phyloP scores from a whole-genome alignment of 2,329 filamentous ascomycete species.

The Colletotrichum magnum region DNA sequence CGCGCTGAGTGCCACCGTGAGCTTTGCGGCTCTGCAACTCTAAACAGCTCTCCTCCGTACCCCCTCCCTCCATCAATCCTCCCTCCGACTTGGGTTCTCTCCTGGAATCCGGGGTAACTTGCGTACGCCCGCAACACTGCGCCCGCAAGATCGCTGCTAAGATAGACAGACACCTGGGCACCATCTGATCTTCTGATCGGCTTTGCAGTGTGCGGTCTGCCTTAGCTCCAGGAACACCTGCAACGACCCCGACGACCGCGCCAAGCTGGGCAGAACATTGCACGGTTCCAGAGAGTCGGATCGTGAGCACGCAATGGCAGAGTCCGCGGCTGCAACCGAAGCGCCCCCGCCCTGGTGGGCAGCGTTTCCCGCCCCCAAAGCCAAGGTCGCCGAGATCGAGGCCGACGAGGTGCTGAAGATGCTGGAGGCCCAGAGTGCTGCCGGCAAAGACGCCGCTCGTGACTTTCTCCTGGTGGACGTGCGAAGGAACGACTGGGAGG shows the following conservation, averaged over 20 bases:
- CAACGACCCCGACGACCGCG: not conserved
- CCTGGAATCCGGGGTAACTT: constrained; percentile 32
- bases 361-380: constrained; percentile 59
- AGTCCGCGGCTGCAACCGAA: constrained; percentile 15
- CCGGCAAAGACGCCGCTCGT: constrained; percentile 45
- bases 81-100: not conserved
- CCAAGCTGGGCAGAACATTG: constrained; percentile 1
- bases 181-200: not conserved
- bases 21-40: constrained; percentile 28
- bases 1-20: not conserved
- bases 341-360: constrained; percentile 54
- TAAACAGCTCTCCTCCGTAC: not conserved
- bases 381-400: constrained; percentile 54
- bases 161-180: not conserved
- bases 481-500: constrained; percentile 67
- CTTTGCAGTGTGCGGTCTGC: not conserved
- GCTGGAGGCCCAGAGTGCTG: constrained; percentile 54
- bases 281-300: not conserved
- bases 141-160: constrained; percentile 30
- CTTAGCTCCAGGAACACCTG: constrained; percentile 1
- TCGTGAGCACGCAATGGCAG: constrained; percentile 23
- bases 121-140: constrained; percentile 27
- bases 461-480: constrained; percentile 67
- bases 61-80: not conserved
- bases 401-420: constrained; percentile 56